Base-by-base conservation (phyloP, 805 yeast genomes). In the Nakazawaea wickerhamii region DNA sequence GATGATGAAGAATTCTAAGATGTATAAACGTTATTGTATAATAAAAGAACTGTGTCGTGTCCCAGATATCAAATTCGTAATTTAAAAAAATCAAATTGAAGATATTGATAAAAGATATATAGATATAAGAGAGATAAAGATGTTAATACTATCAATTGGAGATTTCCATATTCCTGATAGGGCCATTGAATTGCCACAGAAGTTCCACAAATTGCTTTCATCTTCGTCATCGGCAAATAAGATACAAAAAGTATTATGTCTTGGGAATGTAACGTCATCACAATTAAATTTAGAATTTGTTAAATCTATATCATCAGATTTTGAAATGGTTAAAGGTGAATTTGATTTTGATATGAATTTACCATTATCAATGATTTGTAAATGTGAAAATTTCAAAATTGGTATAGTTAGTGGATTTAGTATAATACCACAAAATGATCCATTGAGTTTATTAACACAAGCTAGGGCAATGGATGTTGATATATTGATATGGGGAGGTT, bases 391-490 rank as follows among this genome's bases (percentile, higher is more conserved):
- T 45, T 72, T 91, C 45, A 77, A 80, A 42, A 79, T 91, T 38
- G 98, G 98, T 3, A 74, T 90, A 50, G 79, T 91, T 11, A 82
- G 86, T 53, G 96, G 97, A 5, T 82, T 80, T 59, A 81, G 83
- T 21, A 68, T 89, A 2, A 81, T 90, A 7, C 98, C 99, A 1
- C 78, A 79, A 46, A 79, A 79, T 36, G 98, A 93, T 55, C 95
- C 96, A 3, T 76, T 90, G 52, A 81, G 95, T 37, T 67, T 93
- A 42, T 68, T 87, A 47, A 76, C 85, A 0, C 73, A 84, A 46
- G 96, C 98, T 1, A 72, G 99, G 47, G 88, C 88, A 63, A 71
- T 90, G 70, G 95, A 90, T 58, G 97, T 86, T 30, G 98, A 93
- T 60, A 75, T 93, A 4, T 67, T 93, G 50, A 69, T 93, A 11